phyloP scores from a whole-genome alignment of 352 stramenopile genomes.

The Bremia lactucae region DNA sequence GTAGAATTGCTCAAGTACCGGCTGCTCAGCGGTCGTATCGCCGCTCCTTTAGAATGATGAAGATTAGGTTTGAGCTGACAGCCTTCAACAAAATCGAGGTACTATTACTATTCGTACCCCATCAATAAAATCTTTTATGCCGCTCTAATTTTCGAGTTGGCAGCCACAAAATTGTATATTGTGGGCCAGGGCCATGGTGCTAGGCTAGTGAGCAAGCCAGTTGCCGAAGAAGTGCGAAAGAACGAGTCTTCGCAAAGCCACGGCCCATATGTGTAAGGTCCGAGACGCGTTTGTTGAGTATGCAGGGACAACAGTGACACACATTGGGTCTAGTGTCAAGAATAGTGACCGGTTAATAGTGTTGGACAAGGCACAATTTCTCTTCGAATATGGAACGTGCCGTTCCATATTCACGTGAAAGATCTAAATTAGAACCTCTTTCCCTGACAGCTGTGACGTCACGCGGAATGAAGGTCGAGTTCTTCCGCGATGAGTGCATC shows the following conservation, averaged over 20 bases:
- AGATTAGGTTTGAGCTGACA: no score
- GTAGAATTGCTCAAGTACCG: no score
- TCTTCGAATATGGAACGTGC: not conserved
- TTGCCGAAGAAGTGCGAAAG: not conserved
- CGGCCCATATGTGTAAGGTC: not conserved
- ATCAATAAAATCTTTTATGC: no score
- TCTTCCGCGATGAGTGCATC: not conserved
- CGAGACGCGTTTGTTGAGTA: not conserved
- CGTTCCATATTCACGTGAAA: not conserved
- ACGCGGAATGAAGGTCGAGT: not conserved
- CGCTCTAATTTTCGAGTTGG: no score
- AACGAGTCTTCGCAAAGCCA: not conserved
- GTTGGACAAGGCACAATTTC: not conserved
- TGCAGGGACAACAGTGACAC: not conserved
- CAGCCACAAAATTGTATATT: no score
- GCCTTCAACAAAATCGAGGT: no score
- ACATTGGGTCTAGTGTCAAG: not conserved
- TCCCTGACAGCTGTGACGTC: not conserved
- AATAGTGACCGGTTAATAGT: not conserved
- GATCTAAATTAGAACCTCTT: not conserved
- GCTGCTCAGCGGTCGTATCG: no score
- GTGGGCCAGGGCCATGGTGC: no score
- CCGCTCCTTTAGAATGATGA: no score
- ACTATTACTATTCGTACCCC: no score
- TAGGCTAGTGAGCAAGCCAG: no score